phyloP scores from a whole-genome alignment of 179 eudicot species.

The Vitellaria paradoxa region DNA sequence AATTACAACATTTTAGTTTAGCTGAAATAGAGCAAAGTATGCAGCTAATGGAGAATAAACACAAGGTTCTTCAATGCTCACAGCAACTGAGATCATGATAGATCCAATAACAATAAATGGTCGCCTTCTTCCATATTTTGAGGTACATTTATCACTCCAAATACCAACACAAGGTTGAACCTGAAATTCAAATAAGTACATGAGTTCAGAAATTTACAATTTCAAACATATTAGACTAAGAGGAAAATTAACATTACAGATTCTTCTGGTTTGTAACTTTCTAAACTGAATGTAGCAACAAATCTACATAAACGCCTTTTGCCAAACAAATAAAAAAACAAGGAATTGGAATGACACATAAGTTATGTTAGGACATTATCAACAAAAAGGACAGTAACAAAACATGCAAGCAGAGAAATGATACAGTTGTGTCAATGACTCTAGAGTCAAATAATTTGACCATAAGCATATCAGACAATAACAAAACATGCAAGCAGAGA shows the following conservation, averaged over 20 bases:
- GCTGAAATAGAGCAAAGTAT: conserved; percentile 23
- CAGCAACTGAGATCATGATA: conserved; percentile 84
- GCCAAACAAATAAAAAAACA: not conserved
- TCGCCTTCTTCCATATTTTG: conserved; percentile 94
- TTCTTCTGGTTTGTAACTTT: not conserved
- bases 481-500: too few relatives aligned
- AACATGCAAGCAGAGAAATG: not conserved
- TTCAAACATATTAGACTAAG: not conserved
- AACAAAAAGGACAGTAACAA: not conserved
- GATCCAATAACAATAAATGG: conserved; percentile 93
- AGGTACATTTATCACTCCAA: conserved; percentile 98
- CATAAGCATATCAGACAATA: not conserved
- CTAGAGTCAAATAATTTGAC: not conserved
- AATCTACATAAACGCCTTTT: not conserved
- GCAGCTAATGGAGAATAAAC: conserved; percentile 13
- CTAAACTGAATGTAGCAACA: conserved; percentile 6
- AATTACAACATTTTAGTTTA: conserved; percentile 43
- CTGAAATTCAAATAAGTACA: conserved; percentile 32
- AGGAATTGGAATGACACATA: not conserved
- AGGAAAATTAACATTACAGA: not conserved
- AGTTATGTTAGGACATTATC: not conserved
- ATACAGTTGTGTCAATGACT: not conserved
- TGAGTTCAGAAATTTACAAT: not conserved
- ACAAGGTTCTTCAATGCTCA: conserved; percentile 36
- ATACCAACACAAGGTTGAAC: conserved; percentile 99